These are phyloP conservation scores for Xylariales sp. DNA, from an alignment of 2,329 filamentous ascomycete species.

Conservation along the genomic window DNA sequence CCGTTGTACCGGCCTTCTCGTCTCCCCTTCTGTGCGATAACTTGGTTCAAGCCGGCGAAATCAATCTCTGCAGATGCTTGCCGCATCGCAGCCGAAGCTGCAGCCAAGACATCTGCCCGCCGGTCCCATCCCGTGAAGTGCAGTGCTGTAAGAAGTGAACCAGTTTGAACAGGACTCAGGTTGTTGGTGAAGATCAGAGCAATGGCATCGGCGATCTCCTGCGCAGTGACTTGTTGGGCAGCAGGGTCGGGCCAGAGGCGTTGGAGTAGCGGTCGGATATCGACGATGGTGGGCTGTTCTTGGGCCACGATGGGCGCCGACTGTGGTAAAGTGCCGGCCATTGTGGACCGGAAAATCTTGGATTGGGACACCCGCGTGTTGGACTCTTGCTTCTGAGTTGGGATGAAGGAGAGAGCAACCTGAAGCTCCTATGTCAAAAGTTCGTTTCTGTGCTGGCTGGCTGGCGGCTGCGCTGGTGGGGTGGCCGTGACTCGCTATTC, in stretches of 20 bases:
- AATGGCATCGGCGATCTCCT: conserved; percentile 86
- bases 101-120: conserved; percentile 78
- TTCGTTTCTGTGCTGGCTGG: no score
- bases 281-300: conserved; percentile 28
- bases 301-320: conserved; percentile 12
- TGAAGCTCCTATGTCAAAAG: no score
- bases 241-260: conserved; percentile 61
- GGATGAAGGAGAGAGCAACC: no score
- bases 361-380: no score
- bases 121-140: conserved; percentile 88
- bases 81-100: conserved; percentile 81
- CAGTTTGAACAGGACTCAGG: conserved; percentile 82
- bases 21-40: conserved; percentile 56
- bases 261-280: conserved; percentile 69
- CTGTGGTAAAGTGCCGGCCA: conserved; percentile 9
- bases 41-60: conserved; percentile 51
- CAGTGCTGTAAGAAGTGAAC: conserved; percentile 81
- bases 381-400: no score
- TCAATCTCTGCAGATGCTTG: conserved; percentile 72
- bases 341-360: no score
- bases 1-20: conserved; percentile 74
- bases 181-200: conserved; percentile 88
- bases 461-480: no score
- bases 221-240: conserved; percentile 55
- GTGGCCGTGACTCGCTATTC: no score